Conservation (phyloP, 176 grass and related monocot genomes). For the Chrysopogon serrulatus region DNA sequence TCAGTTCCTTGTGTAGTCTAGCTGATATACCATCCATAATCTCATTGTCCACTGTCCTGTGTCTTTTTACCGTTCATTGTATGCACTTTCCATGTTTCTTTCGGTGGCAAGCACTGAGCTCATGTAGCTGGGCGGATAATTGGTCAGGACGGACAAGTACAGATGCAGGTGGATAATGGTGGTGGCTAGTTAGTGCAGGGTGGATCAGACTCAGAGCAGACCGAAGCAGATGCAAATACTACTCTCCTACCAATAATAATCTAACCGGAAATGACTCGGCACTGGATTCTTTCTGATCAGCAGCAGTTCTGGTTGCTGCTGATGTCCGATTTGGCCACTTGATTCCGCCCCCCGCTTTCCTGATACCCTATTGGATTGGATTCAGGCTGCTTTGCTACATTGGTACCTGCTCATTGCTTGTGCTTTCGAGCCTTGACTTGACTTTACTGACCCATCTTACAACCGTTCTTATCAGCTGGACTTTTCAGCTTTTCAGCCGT, state of each 20-base stretch:
- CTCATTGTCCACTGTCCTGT: background rate
- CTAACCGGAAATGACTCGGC: conserved; percentile 24
- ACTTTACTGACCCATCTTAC: background rate
- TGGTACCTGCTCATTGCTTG: background rate
- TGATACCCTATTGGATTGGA: background rate
- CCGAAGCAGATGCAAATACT: background rate
- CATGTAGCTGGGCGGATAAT: background rate
- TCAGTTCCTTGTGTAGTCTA: too few relatives aligned
- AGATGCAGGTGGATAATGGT: background rate
- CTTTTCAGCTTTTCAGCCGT: too few relatives aligned
- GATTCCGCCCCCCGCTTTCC: background rate
- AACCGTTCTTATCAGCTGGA: too few relatives aligned
- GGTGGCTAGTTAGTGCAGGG: background rate
- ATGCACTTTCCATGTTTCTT: background rate
- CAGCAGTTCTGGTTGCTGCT: background rate
- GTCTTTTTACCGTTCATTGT: background rate
- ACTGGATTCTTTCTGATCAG: conserved; percentile 40
- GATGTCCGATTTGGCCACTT: conserved; percentile 32
- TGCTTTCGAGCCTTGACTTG: background rate
- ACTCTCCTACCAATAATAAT: background rate
- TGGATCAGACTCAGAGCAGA: background rate
- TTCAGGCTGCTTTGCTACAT: background rate
- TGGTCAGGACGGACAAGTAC: background rate
- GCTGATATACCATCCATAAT: background rate
- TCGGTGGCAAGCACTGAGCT: background rate